Evolutionary conservation across 1,139 yeast species (phyloP).

Genomic region (Suhomyces choctaworum): DNA sequence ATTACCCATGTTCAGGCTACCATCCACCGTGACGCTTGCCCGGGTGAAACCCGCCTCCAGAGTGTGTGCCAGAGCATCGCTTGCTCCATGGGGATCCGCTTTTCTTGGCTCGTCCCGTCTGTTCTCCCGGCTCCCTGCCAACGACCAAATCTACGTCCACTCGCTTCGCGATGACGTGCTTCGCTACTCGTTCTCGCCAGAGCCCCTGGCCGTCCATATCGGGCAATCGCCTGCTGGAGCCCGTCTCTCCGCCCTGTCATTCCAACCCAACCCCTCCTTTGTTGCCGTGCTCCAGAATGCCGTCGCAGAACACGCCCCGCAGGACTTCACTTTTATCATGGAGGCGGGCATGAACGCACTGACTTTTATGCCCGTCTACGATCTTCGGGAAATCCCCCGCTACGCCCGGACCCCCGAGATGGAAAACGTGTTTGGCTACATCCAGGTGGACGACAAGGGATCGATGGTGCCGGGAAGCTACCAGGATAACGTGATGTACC

Average conservation of each 20-base stretch:
- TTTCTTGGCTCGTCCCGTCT: constrained; percentile 1
- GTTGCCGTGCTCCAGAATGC: constrained; percentile 28
- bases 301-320: constrained; percentile 27
- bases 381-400: constrained; percentile 64
- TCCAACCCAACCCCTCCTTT: constrained; percentile 31
- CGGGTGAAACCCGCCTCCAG: no score
- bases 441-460: constrained; percentile 57
- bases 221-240: constrained; percentile 23
- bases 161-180: constrained; percentile 7
- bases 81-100: no score
- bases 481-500: constrained; percentile 60
- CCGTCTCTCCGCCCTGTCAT: constrained; percentile 25
- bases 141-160: constrained; percentile 31
- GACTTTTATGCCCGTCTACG: constrained; percentile 70
- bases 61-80: no score
- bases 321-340: constrained; percentile 60
- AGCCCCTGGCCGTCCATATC: constrained; percentile 34
- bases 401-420: constrained; percentile 72
- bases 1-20: no score
- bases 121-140: constrained; percentile 11
- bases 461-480: constrained; percentile 57
- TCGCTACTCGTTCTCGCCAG: constrained; percentile 32
- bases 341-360: constrained; percentile 62
- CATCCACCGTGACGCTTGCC: no score
- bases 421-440: constrained; percentile 72